Percentiles rank a stretch among this genome's conserved stretches.
These are phyloP conservation scores for Candida koratica DNA, from an alignment of 805 yeast species.

Conservation along the genomic window DNA sequence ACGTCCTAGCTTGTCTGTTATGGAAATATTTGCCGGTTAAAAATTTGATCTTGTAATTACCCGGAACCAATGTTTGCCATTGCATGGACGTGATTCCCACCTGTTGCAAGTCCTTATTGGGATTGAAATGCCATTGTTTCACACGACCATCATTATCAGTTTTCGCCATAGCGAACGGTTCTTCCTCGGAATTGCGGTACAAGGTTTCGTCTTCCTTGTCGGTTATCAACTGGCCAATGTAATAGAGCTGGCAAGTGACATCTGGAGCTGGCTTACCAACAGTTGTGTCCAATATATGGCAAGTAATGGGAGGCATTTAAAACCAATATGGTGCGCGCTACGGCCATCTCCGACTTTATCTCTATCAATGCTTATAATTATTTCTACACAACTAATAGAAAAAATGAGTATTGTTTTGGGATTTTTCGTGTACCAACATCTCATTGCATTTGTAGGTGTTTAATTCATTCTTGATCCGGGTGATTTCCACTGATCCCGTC, in stretches of 20 bases:
- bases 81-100: slow-evolving; percentile 29
- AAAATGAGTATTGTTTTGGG: slow-evolving; percentile 61
- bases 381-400: slow-evolving; percentile 45
- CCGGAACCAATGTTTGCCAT: slow-evolving; percentile 52
- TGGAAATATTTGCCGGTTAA: slow-evolving; percentile 66
- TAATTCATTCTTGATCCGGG: slow-evolving; percentile 58
- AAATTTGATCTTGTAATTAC: slow-evolving; percentile 72
- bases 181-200: slow-evolving; percentile 22
- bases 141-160: slow-evolving; percentile 85
- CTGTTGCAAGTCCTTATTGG: slow-evolving; percentile 20
- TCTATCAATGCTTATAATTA: not conserved
- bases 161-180: slow-evolving; percentile 60
- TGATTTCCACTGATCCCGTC: slow-evolving; percentile 48
- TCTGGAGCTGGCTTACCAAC: slow-evolving; percentile 74
- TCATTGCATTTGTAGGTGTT: slow-evolving; percentile 59
- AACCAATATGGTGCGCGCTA: not conserved
- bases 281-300: slow-evolving; percentile 85
- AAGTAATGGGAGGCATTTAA: slow-evolving; percentile 66
- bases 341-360: not conserved
- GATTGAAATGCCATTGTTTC: slow-evolving; percentile 56
- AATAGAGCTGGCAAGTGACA: slow-evolving; percentile 65
- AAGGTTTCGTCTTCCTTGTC: slow-evolving; percentile 24
- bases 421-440: slow-evolving; percentile 65
- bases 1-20: slow-evolving; percentile 40
- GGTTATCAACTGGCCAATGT: slow-evolving; percentile 24